These are phyloP conservation scores for Annulohypoxylon moriforme DNA, from an alignment of 495 filamentous ascomycete genomes.

Conservation along the genomic window DNA sequence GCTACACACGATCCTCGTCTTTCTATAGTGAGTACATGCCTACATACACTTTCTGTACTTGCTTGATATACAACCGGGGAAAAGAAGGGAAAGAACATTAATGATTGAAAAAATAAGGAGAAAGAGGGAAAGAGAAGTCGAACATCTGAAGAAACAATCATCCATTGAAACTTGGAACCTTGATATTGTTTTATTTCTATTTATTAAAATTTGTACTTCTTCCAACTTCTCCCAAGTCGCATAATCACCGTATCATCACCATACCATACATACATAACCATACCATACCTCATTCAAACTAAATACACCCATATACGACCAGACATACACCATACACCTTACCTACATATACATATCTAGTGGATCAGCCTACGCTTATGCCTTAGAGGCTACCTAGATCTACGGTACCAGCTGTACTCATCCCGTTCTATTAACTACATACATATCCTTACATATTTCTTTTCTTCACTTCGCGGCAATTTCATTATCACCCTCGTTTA, in stretches of 20 bases:
- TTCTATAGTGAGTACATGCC: constrained; percentile 27
- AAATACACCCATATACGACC: constrained; percentile 3
- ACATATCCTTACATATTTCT: constrained; percentile 42
- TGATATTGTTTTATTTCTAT: not conserved
- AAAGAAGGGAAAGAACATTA: constrained; percentile 4
- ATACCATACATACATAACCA: not conserved
- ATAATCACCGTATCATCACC: constrained; percentile 27
- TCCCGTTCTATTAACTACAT: constrained; percentile 27
- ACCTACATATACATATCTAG: constrained; percentile 19
- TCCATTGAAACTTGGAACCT: not conserved
- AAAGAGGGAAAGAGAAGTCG: not conserved
- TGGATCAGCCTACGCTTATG: constrained; percentile 37
- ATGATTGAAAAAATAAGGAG: not conserved
- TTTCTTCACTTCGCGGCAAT: constrained; percentile 42
- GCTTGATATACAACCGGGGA: not conserved
- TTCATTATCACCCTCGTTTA: constrained; percentile 40
- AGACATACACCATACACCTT: constrained; percentile 20
- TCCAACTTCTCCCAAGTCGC: constrained; percentile 14
- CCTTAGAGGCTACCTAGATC: constrained; percentile 32
- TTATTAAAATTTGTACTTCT: constrained; percentile 4
- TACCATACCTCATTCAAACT: constrained; percentile 13
- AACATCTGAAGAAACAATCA: not conserved
- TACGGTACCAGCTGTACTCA: constrained; percentile 22
- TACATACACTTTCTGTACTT: constrained; percentile 3
- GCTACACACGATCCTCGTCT: constrained; percentile 39